Base-by-base conservation (phyloP, 2,329 filamentous ascomycete species). In the Cladosporium sp. region DNA sequence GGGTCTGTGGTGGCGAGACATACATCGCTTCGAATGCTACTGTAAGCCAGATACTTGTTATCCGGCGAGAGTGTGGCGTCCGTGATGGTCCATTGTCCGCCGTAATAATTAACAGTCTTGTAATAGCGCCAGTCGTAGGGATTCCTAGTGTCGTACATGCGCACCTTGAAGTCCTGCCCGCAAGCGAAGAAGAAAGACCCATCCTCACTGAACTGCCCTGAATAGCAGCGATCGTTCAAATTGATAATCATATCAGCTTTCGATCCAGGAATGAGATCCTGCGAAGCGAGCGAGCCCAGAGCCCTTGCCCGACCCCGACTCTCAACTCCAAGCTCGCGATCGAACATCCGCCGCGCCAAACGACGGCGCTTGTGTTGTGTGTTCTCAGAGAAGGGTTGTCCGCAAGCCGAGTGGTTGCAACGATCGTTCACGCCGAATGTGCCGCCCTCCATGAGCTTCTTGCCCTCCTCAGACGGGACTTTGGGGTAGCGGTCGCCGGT, bases 121-220 rank as follows among this genome's bases (percentile, higher is more conserved):
- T 97, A 97, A 77, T 97, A 93, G 76, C 90, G 90, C 95, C 95
- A 99, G 69, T 93, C 86, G 78, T 95, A 96, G 0, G 94, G 93
- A 71, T 97, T 97, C 1, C 91, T 93, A 0, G 95, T 98, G 77
- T 98, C 94, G 78, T 98, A 99, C 91, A 99, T 93, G 62, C 93
- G 90, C 11, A 99, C 93, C 71, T 88, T 90, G 80, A 97, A 97
- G 78, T 98, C 93, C 77, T 97, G 92, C 11, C 90, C 91, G 73
- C 91, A 95, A 6, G 90, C 89, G 76, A 94, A 98, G 81, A 97
- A 98, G 81, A 98, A 98, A 77, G 97, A 96, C 28, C 95, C 95
- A 72, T 99, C 95, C 69, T 96, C 91, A 0, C 92, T 97, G 76
- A 98, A 99, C 75, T 98, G 94, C 1, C 95, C 95, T 3, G 92